A percentile compares a stretch with the other conserved stretches of the same genome.
Evolutionary conservation across 192 early-diverging fungal species (phyloP).

Genomic region (Entomortierella lignicola): DNA sequence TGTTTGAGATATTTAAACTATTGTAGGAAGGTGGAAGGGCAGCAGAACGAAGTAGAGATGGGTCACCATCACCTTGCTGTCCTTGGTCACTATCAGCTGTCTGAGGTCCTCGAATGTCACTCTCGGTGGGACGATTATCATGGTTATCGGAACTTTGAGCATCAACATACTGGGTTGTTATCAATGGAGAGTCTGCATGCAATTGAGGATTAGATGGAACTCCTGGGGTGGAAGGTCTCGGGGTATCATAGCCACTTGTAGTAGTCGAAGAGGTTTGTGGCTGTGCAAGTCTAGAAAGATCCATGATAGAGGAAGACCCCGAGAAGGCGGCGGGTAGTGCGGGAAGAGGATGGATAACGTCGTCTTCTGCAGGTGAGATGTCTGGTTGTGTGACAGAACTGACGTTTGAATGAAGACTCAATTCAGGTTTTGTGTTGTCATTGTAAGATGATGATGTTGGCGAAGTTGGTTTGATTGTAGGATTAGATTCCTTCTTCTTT

Average conservation of each 20-base stretch:
- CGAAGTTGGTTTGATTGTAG: background rate
- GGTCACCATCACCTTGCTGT: background rate
- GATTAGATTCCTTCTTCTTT: background rate
- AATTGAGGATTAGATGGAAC: slow-evolving; percentile 21
- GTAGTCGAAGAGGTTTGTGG: background rate
- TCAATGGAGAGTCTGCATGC: slow-evolving; percentile 13
- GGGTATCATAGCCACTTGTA: background rate
- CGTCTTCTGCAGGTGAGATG: background rate
- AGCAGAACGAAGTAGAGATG: slow-evolving; percentile 4
- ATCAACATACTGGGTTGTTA: slow-evolving; percentile 5
- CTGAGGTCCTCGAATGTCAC: background rate
- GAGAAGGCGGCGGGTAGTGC: slow-evolving; percentile 1
- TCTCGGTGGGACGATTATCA: slow-evolving; percentile 25
- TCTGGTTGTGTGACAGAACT: slow-evolving; percentile 24
- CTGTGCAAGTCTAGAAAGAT: slow-evolving; percentile 18
- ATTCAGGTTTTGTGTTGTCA: background rate
- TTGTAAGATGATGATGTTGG: background rate
- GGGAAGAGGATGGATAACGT: background rate
- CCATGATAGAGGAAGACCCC: slow-evolving; percentile 13
- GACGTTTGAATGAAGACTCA: slow-evolving; percentile 7
- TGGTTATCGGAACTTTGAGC: no score
- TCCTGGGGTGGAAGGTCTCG: background rate
- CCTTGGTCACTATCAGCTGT: background rate
- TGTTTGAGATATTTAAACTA: slow-evolving; percentile 35
- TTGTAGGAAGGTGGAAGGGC: slow-evolving; percentile 48